Base-by-base conservation (phyloP, 345 rosid species). In the Boechera retrofracta region DNA sequence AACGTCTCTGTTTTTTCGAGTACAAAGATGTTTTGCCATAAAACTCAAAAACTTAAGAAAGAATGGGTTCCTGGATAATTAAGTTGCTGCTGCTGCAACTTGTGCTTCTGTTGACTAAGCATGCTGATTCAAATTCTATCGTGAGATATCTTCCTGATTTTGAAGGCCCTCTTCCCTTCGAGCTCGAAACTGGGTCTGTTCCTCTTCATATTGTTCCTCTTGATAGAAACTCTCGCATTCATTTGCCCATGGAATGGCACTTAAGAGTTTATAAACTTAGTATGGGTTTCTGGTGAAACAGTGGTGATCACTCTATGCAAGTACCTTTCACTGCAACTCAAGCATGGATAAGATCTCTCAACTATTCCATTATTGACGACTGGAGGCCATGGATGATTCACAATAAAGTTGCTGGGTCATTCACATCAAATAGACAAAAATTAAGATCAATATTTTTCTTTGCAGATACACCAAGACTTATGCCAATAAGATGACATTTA, bases 301-400 rank as follows among this genome's bases (percentile, higher is more conserved):
- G 90, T 10, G 90, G 93, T 0, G 93, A 89, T 68, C 93, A 83
- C 64, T 91, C 87, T 72, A 59, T 86, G 82, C 0, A n/a, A 0
- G 55, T 83, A 10, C 86, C 93, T 5, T 86, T 74, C 62, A 1
- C 79, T 73, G 84, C 83, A 31, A 87, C 94, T 56, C 85, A 83
- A 78, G 86, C 73, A 1, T 89, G 93, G 91, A 86, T 86, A 56
- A 71, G 79, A 62, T 69, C 84, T 9, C 80, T 87, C 4, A 86
- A 84, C 79, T 84, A 80, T 77, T 70, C 86, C 42, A 79, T 86
- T 24, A 3, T 76, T 6, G 83, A 86, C 5, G 86, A 89, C 29
- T 86, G 91, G 94, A 79, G 94, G 67, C 72, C 83, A 2, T 89
- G 94, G 91, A 48, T 21, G 9, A 67, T 80, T 21, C 69, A 64